Percentiles rank a stretch among this genome's conserved stretches.
Evolutionary conservation across 495 filamentous ascomycete genomes (phyloP).

Genomic region (Tuber indicum): DNA sequence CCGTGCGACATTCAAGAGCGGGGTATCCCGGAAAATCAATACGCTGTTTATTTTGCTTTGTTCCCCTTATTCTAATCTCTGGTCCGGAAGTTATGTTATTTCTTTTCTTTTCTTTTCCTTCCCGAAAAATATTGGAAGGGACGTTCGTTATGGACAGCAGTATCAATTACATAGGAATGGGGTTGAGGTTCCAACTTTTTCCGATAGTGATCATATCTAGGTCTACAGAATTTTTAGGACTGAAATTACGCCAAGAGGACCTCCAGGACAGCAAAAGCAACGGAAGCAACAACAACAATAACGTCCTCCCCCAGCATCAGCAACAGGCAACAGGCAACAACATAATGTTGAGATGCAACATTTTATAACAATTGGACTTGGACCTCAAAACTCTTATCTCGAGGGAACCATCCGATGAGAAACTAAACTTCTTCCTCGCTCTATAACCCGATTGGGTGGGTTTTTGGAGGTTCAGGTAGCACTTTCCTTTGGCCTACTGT

Average conservation of each 20-base stretch:
- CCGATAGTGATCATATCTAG: slow-evolving; percentile 19
- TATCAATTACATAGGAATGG: background rate
- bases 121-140: background rate
- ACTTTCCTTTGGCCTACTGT: background rate
- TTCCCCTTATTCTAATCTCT: background rate
- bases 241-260: slow-evolving; percentile 19
- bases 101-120: background rate
- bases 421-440: slow-evolving; percentile 3
- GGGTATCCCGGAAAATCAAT: slow-evolving; percentile 33
- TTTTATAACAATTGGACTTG: slow-evolving; percentile 11
- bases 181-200: background rate
- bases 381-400: slow-evolving; percentile 22
- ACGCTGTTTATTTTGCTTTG: background rate
- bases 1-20: slow-evolving; percentile 34
- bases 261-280: background rate
- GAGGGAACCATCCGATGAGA: slow-evolving; percentile 25
- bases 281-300: background rate
- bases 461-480: background rate
- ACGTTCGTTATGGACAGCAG: background rate
- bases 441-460: slow-evolving; percentile 17
- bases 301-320: background rate
- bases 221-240: slow-evolving; percentile 25
- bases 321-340: background rate
- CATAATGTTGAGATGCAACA: background rate
- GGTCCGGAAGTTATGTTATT: background rate